Conservation (phyloP, 1,284 basidiomycete species). For the Paramarasmius palmivorus region DNA sequence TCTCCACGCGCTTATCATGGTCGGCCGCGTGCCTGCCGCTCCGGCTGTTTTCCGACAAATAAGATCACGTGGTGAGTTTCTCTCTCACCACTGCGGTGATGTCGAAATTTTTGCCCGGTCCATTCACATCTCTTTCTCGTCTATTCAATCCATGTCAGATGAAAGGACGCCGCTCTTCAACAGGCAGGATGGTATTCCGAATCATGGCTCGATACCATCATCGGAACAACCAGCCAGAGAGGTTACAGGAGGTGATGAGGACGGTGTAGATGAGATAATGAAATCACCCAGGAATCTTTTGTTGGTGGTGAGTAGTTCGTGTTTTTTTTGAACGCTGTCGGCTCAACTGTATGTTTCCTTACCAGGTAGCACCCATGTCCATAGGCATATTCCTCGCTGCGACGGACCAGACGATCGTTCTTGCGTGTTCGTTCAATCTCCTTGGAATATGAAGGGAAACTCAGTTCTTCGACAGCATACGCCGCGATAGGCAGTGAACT, state of each 20-base stretch:
- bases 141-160: not conserved
- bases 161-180: not conserved
- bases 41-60: too few relatives aligned
- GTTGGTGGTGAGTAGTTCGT: not conserved
- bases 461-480: conserved; percentile 38
- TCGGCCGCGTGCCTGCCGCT: too few relatives aligned
- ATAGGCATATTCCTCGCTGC: conserved; percentile 59
- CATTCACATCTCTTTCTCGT: too few relatives aligned
- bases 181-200: not conserved
- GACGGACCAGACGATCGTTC: conserved; percentile 60
- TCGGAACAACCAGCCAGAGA: not conserved
- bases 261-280: not conserved
- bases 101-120: too few relatives aligned
- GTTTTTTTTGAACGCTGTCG: not conserved
- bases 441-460: not conserved
- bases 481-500: conserved; percentile 64
- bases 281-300: not conserved
- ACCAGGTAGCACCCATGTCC: conserved; percentile 59
- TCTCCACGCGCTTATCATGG: too few relatives aligned
- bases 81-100: too few relatives aligned
- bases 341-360: not conserved
- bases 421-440: conserved; percentile 38
- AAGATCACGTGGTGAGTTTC: too few relatives aligned
- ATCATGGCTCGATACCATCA: not conserved
- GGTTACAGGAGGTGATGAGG: not conserved